Base-by-base conservation (phyloP, 192 early-diverging fungal genomes). In the Backusella luteola region DNA sequence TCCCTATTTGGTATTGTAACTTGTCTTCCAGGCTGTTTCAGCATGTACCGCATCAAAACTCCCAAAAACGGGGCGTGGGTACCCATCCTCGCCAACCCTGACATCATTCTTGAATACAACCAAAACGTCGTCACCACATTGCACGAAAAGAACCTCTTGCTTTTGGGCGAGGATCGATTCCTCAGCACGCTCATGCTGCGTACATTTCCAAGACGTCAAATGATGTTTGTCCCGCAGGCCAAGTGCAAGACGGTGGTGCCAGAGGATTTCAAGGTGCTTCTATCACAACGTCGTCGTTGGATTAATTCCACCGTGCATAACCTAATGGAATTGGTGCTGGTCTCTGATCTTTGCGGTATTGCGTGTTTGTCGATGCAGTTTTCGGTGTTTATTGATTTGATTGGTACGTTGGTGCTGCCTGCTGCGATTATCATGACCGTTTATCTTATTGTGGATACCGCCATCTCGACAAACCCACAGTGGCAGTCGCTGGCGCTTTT, bases 1-100 rank as follows among this genome's bases (percentile, higher is more conserved):
- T 94, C 93, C 34, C 85, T 96, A n/a, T 99, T 97, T 89, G 97
- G 97, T 82, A 95, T 95, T 86, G 97, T 99, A 21, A 99, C 97
- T 0, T 99, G 97, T 86, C 82, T 99, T 15, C 97, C 97, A 1
- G 94, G 96, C 67, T 97, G 97, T 82, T 99, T 99, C 87, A 97
- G 95, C 83, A 96, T 97, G 94, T 99, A 97, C 82, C 92, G 97
- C 42, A 94, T 98, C 85, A 98, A 98, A 81, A 90, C 87, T 21
- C 91, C 89, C 75, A 93, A 93, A 84, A 88, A 91, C 46, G 81
- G 88, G 7, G 86, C 85, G 71, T 88, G 85, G 86, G 95, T 96
- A 5, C 95, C 96, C 15, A 89, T 97, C 71, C 84, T 97, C 26
- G 90, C 92, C 69, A 94, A 97, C 79, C 94, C 93, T 19, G 95